Conservation (phyloP, 2,329 filamentous ascomycete species). For the Trichoderma harzianum region DNA sequence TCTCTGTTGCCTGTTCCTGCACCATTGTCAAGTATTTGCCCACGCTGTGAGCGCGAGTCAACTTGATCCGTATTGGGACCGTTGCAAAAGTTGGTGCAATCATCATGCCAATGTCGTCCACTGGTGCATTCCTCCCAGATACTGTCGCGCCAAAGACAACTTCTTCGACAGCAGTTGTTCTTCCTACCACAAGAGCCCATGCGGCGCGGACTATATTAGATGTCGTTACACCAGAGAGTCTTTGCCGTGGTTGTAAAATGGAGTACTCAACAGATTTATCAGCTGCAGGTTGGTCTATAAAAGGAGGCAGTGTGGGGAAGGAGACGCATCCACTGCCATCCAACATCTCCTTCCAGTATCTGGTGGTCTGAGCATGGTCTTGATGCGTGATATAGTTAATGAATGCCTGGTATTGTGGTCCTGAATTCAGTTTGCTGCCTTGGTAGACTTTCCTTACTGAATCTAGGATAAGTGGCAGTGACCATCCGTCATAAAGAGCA, state of each 20-base stretch:
- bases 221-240: neutral
- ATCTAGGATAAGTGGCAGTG: constrained; percentile 44
- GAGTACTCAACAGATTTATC: neutral
- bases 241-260: neutral
- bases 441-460: constrained; percentile 19
- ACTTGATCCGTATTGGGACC: constrained; percentile 16
- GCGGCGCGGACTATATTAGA: constrained; percentile 36
- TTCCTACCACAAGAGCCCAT: constrained; percentile 46
- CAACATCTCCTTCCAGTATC: neutral
- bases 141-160: constrained; percentile 41
- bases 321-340: neutral
- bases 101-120: constrained; percentile 21
- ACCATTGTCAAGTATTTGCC: neutral
- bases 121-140: constrained; percentile 21
- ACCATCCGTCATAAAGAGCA: constrained; percentile 45
- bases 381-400: neutral
- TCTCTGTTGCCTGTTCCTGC: neutral
- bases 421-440: neutral
- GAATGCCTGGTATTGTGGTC: neutral
- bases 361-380: neutral
- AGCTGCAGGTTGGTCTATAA: neutral
- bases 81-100: constrained; percentile 25
- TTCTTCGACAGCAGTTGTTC: constrained; percentile 41
- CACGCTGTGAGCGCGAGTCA: neutral
- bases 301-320: constrained; percentile 1